Conservation (phyloP, 768 basidiomycete species). For the Lactarius evosmus region DNA sequence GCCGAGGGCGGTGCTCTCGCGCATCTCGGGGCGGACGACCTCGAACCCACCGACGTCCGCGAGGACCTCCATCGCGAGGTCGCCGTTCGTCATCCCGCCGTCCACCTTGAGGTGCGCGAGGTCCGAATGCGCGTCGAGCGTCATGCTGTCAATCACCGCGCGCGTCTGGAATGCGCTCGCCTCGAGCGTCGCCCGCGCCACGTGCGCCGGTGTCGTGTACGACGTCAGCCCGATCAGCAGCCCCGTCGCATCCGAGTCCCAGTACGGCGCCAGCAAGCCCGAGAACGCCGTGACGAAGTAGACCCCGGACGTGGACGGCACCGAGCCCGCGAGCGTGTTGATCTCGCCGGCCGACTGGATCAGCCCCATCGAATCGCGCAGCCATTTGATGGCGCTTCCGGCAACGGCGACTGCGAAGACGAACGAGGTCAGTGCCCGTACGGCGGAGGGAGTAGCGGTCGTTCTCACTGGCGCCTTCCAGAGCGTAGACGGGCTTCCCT, state of each 20-base stretch:
- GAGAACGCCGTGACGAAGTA: constrained; percentile 98
- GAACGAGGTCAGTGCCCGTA: constrained; percentile 4
- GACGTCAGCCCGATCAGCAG: constrained; percentile 81
- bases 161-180: constrained; percentile 96
- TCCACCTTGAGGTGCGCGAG: constrained; percentile 90
- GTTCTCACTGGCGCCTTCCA: constrained; percentile 90
- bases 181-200: constrained; percentile 92
- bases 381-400: constrained; percentile 94
- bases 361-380: constrained; percentile 85
- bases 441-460: background rate
- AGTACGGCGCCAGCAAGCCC: constrained; percentile 94
- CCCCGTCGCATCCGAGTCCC: constrained; percentile 92
- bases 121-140: constrained; percentile 76
- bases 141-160: constrained; percentile 94
- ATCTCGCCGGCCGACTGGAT: constrained; percentile 80
- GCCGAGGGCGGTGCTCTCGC: constrained; percentile 95
- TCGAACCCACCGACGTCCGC: constrained; percentile 90
- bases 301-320: constrained; percentile 77
- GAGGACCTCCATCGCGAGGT: constrained; percentile 80
- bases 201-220: constrained; percentile 89
- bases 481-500: constrained; percentile 80
- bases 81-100: constrained; percentile 97
- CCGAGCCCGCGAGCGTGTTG: constrained; percentile 77
- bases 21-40: constrained; percentile 91
- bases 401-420: constrained; percentile 74